Percentiles rank a stretch among this genome's conserved stretches.
Evolutionary conservation across 2,329 filamentous ascomycete genomes (phyloP).

Genomic region (Penicillium brasilianum): DNA sequence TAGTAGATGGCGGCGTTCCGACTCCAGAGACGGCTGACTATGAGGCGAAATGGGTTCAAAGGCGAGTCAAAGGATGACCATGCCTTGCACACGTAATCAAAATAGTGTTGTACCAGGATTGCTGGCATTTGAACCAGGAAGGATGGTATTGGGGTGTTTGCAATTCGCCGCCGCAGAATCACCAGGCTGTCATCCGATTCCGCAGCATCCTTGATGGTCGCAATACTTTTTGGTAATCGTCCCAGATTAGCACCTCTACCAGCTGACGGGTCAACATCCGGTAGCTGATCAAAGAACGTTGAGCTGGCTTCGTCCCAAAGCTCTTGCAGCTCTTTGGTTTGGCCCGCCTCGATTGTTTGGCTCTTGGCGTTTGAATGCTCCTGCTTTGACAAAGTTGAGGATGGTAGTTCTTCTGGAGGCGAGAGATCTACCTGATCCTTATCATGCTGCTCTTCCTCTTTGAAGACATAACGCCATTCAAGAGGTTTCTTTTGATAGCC

Average conservation of each 20-base stretch:
- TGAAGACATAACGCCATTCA: constrained; percentile 31
- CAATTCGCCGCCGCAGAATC: constrained; percentile 26
- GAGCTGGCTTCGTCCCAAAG: constrained; percentile 21
- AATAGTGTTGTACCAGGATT: constrained; percentile 32
- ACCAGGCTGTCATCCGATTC: constrained; percentile 24
- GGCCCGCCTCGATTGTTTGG: constrained; percentile 5
- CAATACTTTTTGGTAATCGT: neutral
- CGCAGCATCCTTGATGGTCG: constrained; percentile 3
- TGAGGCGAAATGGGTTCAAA: constrained; percentile 28
- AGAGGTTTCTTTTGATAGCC: constrained; percentile 30
- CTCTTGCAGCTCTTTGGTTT: constrained; percentile 14
- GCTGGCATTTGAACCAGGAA: constrained; percentile 31
- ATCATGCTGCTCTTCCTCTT: constrained; percentile 18
- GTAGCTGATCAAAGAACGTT: constrained; percentile 25
- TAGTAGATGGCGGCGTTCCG: constrained; percentile 31
- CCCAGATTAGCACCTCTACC: constrained; percentile 13
- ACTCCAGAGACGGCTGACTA: constrained; percentile 31
- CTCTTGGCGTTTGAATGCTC: neutral
- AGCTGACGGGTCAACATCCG: constrained; percentile 20
- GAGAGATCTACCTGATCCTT: constrained; percentile 1
- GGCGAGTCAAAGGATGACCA: constrained; percentile 33
- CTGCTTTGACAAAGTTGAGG: neutral
- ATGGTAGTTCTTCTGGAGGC: neutral
- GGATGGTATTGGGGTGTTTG: constrained; percentile 25
- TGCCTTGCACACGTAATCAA: constrained; percentile 31